These are phyloP conservation scores for Candida insectorum DNA, from an alignment of 805 yeast species.

Conservation along the genomic window DNA sequence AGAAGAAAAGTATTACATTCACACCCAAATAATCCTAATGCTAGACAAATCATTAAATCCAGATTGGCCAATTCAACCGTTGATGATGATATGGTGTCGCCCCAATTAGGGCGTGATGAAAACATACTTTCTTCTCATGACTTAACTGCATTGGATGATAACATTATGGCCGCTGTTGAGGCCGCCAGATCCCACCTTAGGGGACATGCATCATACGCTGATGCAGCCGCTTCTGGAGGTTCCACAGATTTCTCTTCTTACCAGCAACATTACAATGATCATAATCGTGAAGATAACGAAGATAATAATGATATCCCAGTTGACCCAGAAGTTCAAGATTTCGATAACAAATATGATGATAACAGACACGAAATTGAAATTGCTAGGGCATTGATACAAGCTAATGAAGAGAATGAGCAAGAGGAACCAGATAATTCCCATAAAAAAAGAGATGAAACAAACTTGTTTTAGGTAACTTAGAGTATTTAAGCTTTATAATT, in stretches of 20 bases:
- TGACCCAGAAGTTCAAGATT: slow-evolving; percentile 57
- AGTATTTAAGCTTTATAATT: not conserved
- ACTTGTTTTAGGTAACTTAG: slow-evolving; percentile 17
- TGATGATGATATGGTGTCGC: slow-evolving; percentile 32
- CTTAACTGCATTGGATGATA: slow-evolving; percentile 41
- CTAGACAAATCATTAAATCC: slow-evolving; percentile 17
- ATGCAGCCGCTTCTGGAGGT: slow-evolving; percentile 33
- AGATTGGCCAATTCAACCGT: slow-evolving; percentile 17
- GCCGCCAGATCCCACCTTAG: slow-evolving; percentile 41
- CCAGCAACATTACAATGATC: slow-evolving; percentile 5
- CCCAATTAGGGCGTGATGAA: slow-evolving; percentile 22
- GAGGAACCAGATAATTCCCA: no score
- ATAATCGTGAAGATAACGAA: slow-evolving; percentile 8
- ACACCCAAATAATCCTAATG: slow-evolving; percentile 19
- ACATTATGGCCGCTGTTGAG: slow-evolving; percentile 58
- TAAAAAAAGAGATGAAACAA: slow-evolving; percentile 15
- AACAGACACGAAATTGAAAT: slow-evolving; percentile 56
- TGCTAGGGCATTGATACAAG: slow-evolving; percentile 63
- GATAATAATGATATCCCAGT: slow-evolving; percentile 35
- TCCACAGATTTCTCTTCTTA: slow-evolving; percentile 7
- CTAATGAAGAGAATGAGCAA: slow-evolving; percentile 39
- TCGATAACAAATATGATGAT: slow-evolving; percentile 32
- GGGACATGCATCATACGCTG: slow-evolving; percentile 23
- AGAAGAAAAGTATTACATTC: slow-evolving; percentile 16
- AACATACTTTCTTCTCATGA: slow-evolving; percentile 37